Percentiles rank a stretch among this genome's conserved stretches.
These are phyloP conservation scores for Cicer chorassanicum DNA, from an alignment of 306 rosid genomes.

Conservation along the genomic window DNA sequence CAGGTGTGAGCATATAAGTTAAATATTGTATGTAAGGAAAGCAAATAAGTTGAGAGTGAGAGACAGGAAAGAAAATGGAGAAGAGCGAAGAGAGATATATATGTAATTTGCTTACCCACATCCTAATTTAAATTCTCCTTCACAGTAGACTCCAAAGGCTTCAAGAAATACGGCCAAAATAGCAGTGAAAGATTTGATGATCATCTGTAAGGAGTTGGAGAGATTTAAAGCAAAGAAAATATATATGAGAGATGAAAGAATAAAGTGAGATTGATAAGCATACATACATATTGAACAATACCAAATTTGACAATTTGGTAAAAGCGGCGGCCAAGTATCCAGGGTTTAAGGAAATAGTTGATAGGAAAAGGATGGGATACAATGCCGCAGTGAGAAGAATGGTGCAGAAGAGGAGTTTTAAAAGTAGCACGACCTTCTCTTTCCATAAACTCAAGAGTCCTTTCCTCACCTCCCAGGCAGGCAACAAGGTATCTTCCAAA, in stretches of 20 bases:
- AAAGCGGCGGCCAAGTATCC: conserved; percentile 87
- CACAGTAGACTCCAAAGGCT: conserved; percentile 89
- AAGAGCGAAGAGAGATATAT: neutral
- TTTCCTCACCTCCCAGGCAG: conserved; percentile 93
- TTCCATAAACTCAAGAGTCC: conserved; percentile 90
- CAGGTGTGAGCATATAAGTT: neutral
- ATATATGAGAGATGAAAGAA: conserved; percentile 5
- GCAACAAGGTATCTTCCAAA: conserved; percentile 98
- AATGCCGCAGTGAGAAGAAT: conserved; percentile 61
- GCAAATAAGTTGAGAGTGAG: neutral
- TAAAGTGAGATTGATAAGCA: conserved; percentile 49
- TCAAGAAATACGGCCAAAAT: conserved; percentile 85
- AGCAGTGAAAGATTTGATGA: conserved; percentile 83
- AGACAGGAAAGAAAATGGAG: conserved; percentile 6
- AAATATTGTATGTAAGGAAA: neutral
- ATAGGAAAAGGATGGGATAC: conserved; percentile 89
- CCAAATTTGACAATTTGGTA: conserved; percentile 94
- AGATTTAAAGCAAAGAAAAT: conserved; percentile 36
- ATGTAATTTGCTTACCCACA: conserved; percentile 79
- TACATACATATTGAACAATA: conserved; percentile 99
- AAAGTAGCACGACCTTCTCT: conserved; percentile 74
- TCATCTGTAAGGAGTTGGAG: conserved; percentile 71
- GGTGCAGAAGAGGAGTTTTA: conserved; percentile 74
- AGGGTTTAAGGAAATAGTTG: conserved; percentile 78
- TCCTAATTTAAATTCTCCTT: conserved; percentile 87